Base-by-base conservation (phyloP, 352 stramenopile genomes). In the Phytophthora crassamura region DNA sequence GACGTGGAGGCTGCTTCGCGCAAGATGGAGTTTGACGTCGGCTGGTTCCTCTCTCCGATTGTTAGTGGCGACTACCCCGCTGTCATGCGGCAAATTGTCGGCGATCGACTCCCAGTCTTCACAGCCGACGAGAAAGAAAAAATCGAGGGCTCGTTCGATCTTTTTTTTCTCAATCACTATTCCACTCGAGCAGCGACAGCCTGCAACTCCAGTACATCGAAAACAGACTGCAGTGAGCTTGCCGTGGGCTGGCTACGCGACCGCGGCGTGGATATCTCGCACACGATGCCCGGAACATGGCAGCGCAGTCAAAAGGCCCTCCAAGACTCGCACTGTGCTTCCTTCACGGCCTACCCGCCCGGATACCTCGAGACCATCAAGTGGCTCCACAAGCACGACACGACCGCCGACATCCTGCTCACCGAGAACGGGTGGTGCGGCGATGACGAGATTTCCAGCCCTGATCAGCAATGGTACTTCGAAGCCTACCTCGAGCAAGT, bases 91-190 rank as follows among this genome's bases (percentile, higher is more conserved):
- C 59, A 91, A 43, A 74, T 81, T 45, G 80, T 89, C 5, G 88
- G 91, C 6, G 69, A 80, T 10, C 77, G 85, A 22, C 69, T 99
- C 15, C 95, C 95, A 1, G 41, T 51, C 42, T 98, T 98, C 67
- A 97, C 93, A 7, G 18, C 50, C 7, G 74, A 89, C 11, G 79
- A 98, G 56, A 67, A 83, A 0, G 72, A 74, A 28, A 14, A 89
- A 10, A 57, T 98, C 16, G 79, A 83, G 42, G 82, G 78, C 10
- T 96, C 85, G 32, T 82, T 81, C 57, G 95, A 99, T 52, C 94
- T n/a, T 98, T 55, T 88, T 99, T 43, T 96, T 95, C 38, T 98
- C 12, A 98, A 99, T 70, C 90, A 98, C 64, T 98, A 98, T 72
- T 70, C 65, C 41, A 74, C 73, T 2, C 75, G 74, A 7, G 48